A percentile compares a stretch with the other conserved stretches of the same genome.
Conservation (phyloP, 2,329 filamentous ascomycete genomes). For the Teratosphaeriaceae sp. region DNA sequence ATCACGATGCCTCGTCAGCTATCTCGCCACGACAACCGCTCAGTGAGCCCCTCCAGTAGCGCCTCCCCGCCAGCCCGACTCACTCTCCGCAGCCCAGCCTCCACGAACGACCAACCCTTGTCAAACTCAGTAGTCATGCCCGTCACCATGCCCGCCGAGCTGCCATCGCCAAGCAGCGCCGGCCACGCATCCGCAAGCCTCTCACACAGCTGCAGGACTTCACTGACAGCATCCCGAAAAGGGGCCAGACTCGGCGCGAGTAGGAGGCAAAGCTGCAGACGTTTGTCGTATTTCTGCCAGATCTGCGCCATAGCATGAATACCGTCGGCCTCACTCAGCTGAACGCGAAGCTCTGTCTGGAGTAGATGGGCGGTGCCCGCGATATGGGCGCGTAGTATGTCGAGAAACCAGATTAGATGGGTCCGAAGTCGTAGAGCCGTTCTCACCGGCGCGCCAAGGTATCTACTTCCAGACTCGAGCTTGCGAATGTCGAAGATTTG, state of each 20-base stretch:
- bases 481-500: slow-evolving; percentile 30
- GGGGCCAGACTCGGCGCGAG: slow-evolving; percentile 61
- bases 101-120: slow-evolving; percentile 61
- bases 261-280: slow-evolving; percentile 61
- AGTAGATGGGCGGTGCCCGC: slow-evolving; percentile 62
- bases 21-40: slow-evolving; percentile 60
- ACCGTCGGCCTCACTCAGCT: slow-evolving; percentile 57
- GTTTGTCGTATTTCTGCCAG: slow-evolving; percentile 58
- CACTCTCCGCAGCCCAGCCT: slow-evolving; percentile 65
- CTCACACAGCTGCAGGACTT: slow-evolving; percentile 68
- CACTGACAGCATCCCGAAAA: slow-evolving; percentile 66
- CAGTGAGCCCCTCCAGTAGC: slow-evolving; percentile 75
- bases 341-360: slow-evolving; percentile 48
- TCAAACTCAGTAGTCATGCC: slow-evolving; percentile 50
- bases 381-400: slow-evolving; percentile 67
- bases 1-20: too few relatives aligned
- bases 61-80: slow-evolving; percentile 65
- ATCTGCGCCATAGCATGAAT: slow-evolving; percentile 73
- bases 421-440: slow-evolving; percentile 51
- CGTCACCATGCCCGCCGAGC: slow-evolving; percentile 26
- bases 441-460: slow-evolving; percentile 23
- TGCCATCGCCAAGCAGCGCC: background rate
- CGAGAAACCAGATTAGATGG: slow-evolving; percentile 65
- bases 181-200: slow-evolving; percentile 56
- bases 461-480: background rate